Percentiles rank a stretch among this genome's conserved stretches.
Evolutionary conservation across 768 basidiomycete species (phyloP).

Genomic region (Flagelloscypha sp.): DNA sequence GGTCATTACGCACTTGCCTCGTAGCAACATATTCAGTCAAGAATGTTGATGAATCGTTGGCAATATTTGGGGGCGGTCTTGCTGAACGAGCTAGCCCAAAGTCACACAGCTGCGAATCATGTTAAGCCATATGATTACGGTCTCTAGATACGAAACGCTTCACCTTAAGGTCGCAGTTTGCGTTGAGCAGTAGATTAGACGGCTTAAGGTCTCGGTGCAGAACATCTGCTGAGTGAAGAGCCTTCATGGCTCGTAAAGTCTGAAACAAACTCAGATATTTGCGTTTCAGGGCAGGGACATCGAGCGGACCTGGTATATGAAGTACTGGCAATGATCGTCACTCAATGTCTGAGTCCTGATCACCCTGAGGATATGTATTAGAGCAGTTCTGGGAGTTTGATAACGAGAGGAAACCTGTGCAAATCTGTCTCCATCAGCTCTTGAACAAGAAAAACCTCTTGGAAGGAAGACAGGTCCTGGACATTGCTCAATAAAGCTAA

Average conservation of each 20-base stretch:
- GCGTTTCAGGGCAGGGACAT: constrained; percentile 7
- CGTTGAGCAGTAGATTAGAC: constrained; percentile 90
- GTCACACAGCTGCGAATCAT: constrained; percentile 55
- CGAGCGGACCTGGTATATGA: constrained; percentile 78
- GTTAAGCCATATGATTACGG: constrained; percentile 1
- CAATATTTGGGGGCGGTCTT: constrained; percentile 63
- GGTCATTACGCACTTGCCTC: constrained; percentile 43
- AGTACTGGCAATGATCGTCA: constrained; percentile 96
- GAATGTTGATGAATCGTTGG: constrained; percentile 69
- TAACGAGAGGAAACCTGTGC: too few species aligned
- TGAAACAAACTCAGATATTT: constrained; percentile 20
- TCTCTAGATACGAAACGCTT: constrained; percentile 12
- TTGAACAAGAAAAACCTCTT: constrained; percentile 68
- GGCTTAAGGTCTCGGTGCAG: constrained; percentile 95
- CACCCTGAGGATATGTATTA: too few species aligned
- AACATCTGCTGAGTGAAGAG: constrained; percentile 90
- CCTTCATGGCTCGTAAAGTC: constrained; percentile 90
- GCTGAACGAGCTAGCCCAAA: constrained; percentile 83
- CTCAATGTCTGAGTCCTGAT: constrained; percentile 90
- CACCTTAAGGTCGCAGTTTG: constrained; percentile 94
- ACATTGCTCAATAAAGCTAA: too few species aligned
- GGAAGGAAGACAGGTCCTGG: too few species aligned
- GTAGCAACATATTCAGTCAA: constrained; percentile 97
- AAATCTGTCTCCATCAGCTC: constrained; percentile 91
- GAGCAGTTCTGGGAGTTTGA: too few species aligned